A percentile compares a stretch with the other conserved stretches of the same genome.
Conservation (phyloP, 2,329 filamentous ascomycete genomes). For the Pseudogymnoascus sp. region DNA sequence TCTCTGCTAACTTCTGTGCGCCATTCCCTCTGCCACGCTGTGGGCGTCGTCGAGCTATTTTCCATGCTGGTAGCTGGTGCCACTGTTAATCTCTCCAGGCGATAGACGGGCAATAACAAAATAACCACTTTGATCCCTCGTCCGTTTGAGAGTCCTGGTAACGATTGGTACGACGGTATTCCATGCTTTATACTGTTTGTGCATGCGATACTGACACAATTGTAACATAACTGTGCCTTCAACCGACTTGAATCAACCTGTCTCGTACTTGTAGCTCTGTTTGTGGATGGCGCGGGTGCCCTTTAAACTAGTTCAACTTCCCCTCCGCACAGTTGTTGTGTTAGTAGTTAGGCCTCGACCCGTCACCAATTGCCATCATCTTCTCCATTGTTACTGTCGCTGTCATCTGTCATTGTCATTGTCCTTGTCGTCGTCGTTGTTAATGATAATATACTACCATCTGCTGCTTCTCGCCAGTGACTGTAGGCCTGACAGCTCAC, state of each 20-base stretch:
- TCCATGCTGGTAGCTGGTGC: background rate
- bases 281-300: slow-evolving; percentile 6
- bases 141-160: background rate
- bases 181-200: background rate
- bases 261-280: background rate
- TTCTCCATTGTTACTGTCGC: slow-evolving; percentile 1
- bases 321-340: slow-evolving; percentile 1
- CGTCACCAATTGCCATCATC: background rate
- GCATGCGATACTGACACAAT: background rate
- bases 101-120: background rate
- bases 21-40: slow-evolving; percentile 1
- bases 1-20: slow-evolving; percentile 3
- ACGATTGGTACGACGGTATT: background rate
- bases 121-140: background rate
- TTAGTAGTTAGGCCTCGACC: slow-evolving; percentile 3
- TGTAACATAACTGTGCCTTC: background rate
- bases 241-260: background rate
- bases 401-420: background rate
- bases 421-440: background rate
- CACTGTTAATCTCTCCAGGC: background rate
- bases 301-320: background rate
- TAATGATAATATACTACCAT: slow-evolving; percentile 4
- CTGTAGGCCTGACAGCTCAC: background rate
- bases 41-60: background rate
- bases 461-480: background rate